Percentiles rank a stretch among this genome's conserved stretches.
phyloP scores from a whole-genome alignment of 192 early-diverging fungal species.

The Coemansia sp. region DNA sequence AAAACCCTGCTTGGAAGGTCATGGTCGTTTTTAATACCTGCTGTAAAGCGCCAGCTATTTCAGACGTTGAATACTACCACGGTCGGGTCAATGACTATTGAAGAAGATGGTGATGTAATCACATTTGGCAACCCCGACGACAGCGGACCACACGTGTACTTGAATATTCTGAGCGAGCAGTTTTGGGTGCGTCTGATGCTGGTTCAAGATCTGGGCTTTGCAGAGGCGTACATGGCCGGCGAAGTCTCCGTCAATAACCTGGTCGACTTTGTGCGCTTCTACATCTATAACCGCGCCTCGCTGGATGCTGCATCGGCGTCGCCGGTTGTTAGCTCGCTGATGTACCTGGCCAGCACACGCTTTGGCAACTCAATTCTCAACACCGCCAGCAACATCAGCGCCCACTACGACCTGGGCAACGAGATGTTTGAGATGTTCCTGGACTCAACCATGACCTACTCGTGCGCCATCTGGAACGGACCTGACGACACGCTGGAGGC shows the following conservation, averaged over 20 bases:
- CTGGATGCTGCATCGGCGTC: constrained; percentile 55
- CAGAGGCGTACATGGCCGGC: constrained; percentile 70
- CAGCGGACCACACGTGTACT: constrained; percentile 10
- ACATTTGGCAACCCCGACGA: too few species aligned
- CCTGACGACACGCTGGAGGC: constrained; percentile 60
- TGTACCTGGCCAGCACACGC: constrained; percentile 56
- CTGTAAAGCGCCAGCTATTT: too few species aligned
- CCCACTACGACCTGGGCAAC: constrained; percentile 77
- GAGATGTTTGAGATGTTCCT: constrained; percentile 72
- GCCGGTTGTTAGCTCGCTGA: constrained; percentile 56
- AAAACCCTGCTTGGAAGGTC: too few species aligned
- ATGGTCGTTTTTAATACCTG: too few species aligned
- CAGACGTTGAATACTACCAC: too few species aligned
- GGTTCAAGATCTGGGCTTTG: constrained; percentile 58
- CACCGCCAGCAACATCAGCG: constrained; percentile 61
- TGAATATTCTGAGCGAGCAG: constrained; percentile 56
- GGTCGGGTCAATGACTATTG: too few species aligned
- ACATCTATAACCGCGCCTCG: constrained; percentile 57
- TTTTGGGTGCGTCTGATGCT: constrained; percentile 68
- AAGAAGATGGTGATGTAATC: too few species aligned
- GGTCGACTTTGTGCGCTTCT: constrained; percentile 57
- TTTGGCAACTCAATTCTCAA: constrained; percentile 68
- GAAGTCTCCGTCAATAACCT: constrained; percentile 62
- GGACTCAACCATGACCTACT: constrained; percentile 70
- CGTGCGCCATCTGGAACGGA: constrained; percentile 65